Evolutionary conservation across 2,329 filamentous ascomycete genomes (phyloP), one percentile per base, ranked within the genome.

Genomic region (Clathrospora elynae): DNA sequence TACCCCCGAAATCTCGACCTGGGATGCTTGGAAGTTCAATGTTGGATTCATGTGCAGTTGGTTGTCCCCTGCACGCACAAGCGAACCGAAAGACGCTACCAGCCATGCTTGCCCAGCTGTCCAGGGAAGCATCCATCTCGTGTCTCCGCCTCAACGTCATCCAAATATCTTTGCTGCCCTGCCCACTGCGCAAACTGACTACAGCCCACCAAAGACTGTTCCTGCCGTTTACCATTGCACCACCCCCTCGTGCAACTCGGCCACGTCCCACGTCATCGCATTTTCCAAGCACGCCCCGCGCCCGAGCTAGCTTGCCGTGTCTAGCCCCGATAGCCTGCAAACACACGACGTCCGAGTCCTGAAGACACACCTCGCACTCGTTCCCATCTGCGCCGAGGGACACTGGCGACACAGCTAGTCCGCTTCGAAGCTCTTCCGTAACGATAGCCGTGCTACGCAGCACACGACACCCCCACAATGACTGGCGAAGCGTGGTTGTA

Each of bases 401-500:
- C 35, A 31, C 35, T 42, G 40, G 42, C 45, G 37, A 37, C 34
- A 31, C 38, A 39, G 28, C 46, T 53, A 49, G 43, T 39, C 48
- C 32, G 20, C 34, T 20, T 39, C 35, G 29, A 46, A 54, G 17
- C 42, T 38, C 35, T 32, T 35, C 20, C 24, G 25, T 32, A 46
- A 24, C 47, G 29, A 40, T 37, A 32, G 30, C 40, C 34, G 52
- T 60, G 50, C 51, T 45, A 55, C 57, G 49, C 53, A 39, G 53
- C 61, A 62, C 53, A 61, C 29, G 20, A 50, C 42, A 33, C 51
- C 43, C 36, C 61, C 73, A 84, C 72, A 70, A 96, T 96, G 91
- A 96, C 91, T 68, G 91, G 91, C 75, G 91, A 96, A 83, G 91
- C 91, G 73, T 96, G 93, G 93, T 80, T 99, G 73, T 99, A 95